Evolutionary conservation across 208 protist species (phyloP), one percentile per base, ranked within the genome.

Genomic region (Leishmania major): DNA sequence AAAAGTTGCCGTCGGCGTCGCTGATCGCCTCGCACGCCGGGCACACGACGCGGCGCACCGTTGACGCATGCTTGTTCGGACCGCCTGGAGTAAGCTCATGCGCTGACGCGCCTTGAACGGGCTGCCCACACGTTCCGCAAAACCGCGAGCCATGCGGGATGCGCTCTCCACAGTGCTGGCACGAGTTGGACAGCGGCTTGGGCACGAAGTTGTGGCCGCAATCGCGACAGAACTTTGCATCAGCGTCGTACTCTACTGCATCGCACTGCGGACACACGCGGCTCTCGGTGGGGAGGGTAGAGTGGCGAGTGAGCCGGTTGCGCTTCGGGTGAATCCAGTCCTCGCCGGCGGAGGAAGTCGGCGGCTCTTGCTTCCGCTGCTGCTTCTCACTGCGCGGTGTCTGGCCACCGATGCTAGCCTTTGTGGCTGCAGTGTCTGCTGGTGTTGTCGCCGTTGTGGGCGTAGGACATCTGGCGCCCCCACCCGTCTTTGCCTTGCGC

Each of bases 1-100:
- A 96, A 79, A 96, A 96, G 85, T 96, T 96, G 55, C 89, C 91
- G 86, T 96, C 95, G 8, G 87, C 93, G 80, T 94, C 92, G 80
- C 91, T 95, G 60, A 95, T 51, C 1, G 88, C 92, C 79, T 92
- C 73, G 82, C 94, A 96, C 31, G 90, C 92, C 11, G 91, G 90
- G 75, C 94, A 96, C 22, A 84, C 69, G 6, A 86, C 74, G 53
- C 92, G 69, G 17, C 91, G 93, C 60, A 90, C 78, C 17, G 91
- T 87, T 22, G 90, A 80, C 6, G 84, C 87, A 55, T 90, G 90
- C 35, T 82, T 80, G 78, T 93, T 93, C 70, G 91, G 84, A 1
- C 60, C 88, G 7, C 89, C 92, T 13, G 86, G 78, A 11, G 17
- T 84, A 17, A 89, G 85, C 78, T 95, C 90, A 70, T 37, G 31